Evolutionary conservation across 2,329 filamentous ascomycete genomes (phyloP).

Genomic region (Curvularia lunata): DNA sequence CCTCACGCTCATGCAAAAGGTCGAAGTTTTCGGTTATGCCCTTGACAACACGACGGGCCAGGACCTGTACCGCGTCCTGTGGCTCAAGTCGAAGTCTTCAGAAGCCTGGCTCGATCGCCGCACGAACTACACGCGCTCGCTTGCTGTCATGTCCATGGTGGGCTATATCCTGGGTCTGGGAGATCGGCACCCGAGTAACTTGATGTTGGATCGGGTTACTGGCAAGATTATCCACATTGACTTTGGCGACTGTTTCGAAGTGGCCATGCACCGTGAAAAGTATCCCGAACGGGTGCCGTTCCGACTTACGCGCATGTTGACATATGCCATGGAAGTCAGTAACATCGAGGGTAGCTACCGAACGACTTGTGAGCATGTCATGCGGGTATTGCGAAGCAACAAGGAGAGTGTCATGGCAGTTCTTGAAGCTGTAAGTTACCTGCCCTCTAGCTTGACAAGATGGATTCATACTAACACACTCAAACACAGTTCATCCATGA

Average conservation of each 20-base stretch:
- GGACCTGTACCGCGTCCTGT: conserved; percentile 95
- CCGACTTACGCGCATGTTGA: conserved; percentile 97
- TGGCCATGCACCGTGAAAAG: conserved; percentile 99
- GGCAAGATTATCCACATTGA: conserved; percentile 99
- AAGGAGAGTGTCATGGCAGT: conserved; percentile 99
- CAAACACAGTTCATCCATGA: conserved; percentile 88
- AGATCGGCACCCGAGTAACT: conserved; percentile 94
- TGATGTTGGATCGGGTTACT: conserved; percentile 95
- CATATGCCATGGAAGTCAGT: conserved; percentile 99
- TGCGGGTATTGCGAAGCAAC: conserved; percentile 94
- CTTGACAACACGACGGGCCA: conserved; percentile 99
- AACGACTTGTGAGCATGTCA: conserved; percentile 97
- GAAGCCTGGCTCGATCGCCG: conserved; percentile 97
- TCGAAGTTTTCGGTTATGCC: conserved; percentile 98
- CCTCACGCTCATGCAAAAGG: conserved; percentile 98
- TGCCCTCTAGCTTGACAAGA: neutral
- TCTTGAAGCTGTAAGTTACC: conserved; percentile 84
- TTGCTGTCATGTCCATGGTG: conserved; percentile 99
- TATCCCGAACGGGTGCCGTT: conserved; percentile 98
- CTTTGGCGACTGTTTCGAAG: conserved; percentile 99
- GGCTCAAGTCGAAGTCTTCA: conserved; percentile 98
- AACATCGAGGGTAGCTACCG: conserved; percentile 99
- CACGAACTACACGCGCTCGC: conserved; percentile 97
- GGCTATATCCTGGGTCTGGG: conserved; percentile 97
- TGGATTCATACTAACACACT: conserved; percentile 13